Evolutionary conservation across 768 basidiomycete genomes (phyloP), one percentile per base, ranked within the genome.

Genomic region (Amanita thiersii): DNA sequence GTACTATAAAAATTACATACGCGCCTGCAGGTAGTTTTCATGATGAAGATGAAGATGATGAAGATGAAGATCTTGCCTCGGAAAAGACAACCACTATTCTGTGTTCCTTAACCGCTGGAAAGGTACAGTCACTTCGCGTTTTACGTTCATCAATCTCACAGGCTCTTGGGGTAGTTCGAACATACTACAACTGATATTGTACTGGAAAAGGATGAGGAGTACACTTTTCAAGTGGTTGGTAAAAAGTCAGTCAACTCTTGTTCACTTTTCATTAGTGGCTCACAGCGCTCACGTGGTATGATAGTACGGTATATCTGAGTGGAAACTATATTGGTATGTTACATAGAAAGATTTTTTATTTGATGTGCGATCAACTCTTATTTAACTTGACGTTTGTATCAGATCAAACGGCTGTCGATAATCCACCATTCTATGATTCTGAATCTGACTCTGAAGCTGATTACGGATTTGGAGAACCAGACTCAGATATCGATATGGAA

Each of bases 401-500:
- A 85, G 82, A 81, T 50, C 80, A 84, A 55, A 45, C 51, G 4
- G 59, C 63, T 19, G 52, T 61, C 6, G 71, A 80, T 47, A 64
- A 71, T 28, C 65, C 71, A 18, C 74, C 77, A 2, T 69, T 58
- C 48, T 65, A 57, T 23, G 64, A 56, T 18, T 61, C 63, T 30
- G 75, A 78, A 39, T 54, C 60, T n/a, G 79, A 78, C 17, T 65
- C 65, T 5, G 70, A 83, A 31, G 79, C 76, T 37, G 78, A 64
- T 1, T 83, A 72, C 47, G 71, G 79, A 50, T 69, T 86, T n/a
- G 73, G 70, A 28, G 82, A 86, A 44, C 80, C 89, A 40, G 82
- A 81, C 62, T 88, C 82, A 4, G 89, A 91, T 52, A 85, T 88
- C 29, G 86, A 90, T 55, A 68, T 90, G 52, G 70, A 82, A 49